Base-by-base conservation (phyloP, 345 rosid genomes). In the Gossypium herbaceum region DNA sequence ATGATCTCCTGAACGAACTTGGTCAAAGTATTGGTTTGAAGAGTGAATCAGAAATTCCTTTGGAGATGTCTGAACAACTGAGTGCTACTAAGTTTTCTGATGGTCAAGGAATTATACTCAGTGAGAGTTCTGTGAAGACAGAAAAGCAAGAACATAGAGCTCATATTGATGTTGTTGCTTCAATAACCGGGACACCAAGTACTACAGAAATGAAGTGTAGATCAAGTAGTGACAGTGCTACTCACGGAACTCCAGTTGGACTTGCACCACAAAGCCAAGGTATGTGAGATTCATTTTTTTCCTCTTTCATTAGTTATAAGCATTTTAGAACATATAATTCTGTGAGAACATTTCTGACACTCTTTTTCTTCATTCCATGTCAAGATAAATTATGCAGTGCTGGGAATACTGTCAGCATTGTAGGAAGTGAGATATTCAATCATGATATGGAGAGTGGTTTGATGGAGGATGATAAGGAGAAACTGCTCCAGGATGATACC, bases 381-480 rank as follows among this genome's bases (percentile, higher is more conserved):
- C 56, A 20, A 73, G 66, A 34, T 60, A 73, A 59, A 43, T 4
- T 16, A 57, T 43, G 52, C 64, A 43, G 7, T 41, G 41, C 65
- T 58, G 75, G 51, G 59, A 57, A 8, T 41, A 27, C n/a, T 41
- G 25, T 29, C n/a, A 11, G 17, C 19, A 6, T 34, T 56, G 20
- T 51, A 12, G 25, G 24, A 69, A 48, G 59, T 51, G 59, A 27
- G 24, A 51, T 69, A 10, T 51, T 8, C 73, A 69, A 51, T 25
- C 59, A 69, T 13, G 43, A 48, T 48, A 12, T 25, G 59, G 45
- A 25, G 16, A 71, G 17, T 27, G 55, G 12, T 71, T 52, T 71
- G 74, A 25, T 39, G 62, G 62, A 55, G 10, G 62, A 55, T 39
- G 62, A 48, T 39, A 68, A 71, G 3, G 73, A 71, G 62, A 54